phyloP scores from a whole-genome alignment of 108 stramenopile genomes.

The Phaeodactylum tricornutum region DNA sequence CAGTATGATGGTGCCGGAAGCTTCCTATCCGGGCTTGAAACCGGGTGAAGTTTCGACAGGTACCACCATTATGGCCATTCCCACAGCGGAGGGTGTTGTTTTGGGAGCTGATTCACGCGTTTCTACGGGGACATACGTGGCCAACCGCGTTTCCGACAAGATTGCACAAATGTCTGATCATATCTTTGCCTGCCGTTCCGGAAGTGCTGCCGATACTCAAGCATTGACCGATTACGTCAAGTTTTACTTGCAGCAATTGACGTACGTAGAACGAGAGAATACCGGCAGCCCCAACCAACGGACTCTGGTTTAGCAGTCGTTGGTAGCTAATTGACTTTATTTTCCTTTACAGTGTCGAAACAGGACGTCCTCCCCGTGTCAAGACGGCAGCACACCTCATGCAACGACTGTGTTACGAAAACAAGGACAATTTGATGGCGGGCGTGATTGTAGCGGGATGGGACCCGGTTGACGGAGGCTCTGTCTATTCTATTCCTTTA shows the following conservation, averaged over 20 bases:
- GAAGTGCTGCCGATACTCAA: constrained; percentile 96
- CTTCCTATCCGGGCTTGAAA: constrained; percentile 5
- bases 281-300: no score
- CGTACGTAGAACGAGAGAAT: constrained; percentile 33
- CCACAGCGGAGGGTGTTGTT: constrained; percentile 88
- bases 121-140: constrained; percentile 94
- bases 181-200: constrained; percentile 92
- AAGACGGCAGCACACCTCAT: constrained; percentile 89
- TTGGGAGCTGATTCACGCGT: constrained; percentile 95
- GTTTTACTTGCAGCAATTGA: constrained; percentile 73
- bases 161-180: constrained; percentile 85
- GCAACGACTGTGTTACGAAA: constrained; percentile 80
- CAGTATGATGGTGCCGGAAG: no score
- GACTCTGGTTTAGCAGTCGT: background rate
- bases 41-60: constrained; percentile 72
- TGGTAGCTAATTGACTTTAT: background rate
- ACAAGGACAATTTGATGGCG: constrained; percentile 93
- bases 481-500: constrained; percentile 83
- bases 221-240: constrained; percentile 88
- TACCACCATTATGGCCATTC: constrained; percentile 95
- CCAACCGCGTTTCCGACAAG: constrained; percentile 94
- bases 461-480: constrained; percentile 87
- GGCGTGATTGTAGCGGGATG: constrained; percentile 97
- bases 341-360: constrained; percentile 49
- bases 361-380: constrained; percentile 82